These are phyloP conservation scores for Claviceps sp. DNA, from an alignment of 2,329 filamentous ascomycete genomes.

Conservation along the genomic window DNA sequence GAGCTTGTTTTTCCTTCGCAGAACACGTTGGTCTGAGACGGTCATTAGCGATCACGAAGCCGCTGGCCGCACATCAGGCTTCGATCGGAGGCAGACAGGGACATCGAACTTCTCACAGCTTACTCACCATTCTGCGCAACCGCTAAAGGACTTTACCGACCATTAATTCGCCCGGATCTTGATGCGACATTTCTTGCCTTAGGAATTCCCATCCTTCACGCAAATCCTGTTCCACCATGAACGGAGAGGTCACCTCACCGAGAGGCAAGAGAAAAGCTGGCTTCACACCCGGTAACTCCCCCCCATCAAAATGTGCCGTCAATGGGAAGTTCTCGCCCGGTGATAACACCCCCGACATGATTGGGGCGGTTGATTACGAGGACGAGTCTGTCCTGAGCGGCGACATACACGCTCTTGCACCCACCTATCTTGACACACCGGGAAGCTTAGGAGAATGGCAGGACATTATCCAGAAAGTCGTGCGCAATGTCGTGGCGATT, in stretches of 20 bases:
- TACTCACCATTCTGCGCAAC: not conserved
- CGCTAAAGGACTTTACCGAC: not conserved
- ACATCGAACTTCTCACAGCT: not conserved
- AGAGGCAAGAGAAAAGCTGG: conserved; percentile 41
- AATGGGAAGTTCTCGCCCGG: conserved; percentile 37
- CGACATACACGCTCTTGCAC: conserved; percentile 20
- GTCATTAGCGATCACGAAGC: not conserved
- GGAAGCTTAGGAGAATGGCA: conserved; percentile 62
- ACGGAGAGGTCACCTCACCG: conserved; percentile 25
- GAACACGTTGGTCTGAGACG: not conserved
- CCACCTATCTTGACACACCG: conserved; percentile 24
- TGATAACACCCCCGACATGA: conserved; percentile 34
- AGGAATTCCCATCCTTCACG: not conserved
- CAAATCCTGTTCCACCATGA: conserved; percentile 23
- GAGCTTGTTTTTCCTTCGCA: conserved; percentile 2
- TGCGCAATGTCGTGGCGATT: conserved; percentile 94
- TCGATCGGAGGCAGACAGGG: not conserved
- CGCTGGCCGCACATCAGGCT: not conserved
- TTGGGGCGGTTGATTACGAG: conserved; percentile 22
- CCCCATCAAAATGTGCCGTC: conserved; percentile 22
- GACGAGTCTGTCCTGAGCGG: conserved; percentile 30
- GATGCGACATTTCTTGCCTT: conserved; percentile 4
- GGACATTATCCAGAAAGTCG: conserved; percentile 84
- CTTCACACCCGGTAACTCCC: conserved; percentile 24
- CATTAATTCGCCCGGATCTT: conserved; percentile 1